Conservation (phyloP, 495 filamentous ascomycete genomes). For the Hapsidospora chrysogenum region DNA sequence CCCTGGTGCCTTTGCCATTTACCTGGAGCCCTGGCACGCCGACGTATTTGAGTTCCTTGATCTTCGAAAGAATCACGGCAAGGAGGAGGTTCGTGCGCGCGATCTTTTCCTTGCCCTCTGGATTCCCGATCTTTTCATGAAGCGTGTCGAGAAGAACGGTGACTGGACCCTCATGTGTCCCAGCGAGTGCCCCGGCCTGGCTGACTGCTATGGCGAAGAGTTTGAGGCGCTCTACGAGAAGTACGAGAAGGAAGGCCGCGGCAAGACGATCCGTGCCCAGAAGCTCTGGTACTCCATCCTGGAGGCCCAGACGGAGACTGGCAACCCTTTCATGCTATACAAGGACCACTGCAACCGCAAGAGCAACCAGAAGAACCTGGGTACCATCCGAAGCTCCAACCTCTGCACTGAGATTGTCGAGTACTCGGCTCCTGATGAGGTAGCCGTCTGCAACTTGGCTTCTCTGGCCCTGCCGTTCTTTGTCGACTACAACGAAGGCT, state of each 20-base stretch:
- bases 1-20: conserved; percentile 95
- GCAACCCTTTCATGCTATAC: conserved; percentile 98
- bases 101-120: conserved; percentile 96
- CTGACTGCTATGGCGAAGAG: conserved; percentile 93
- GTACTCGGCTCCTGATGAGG: conserved; percentile 92
- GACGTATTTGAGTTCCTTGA: conserved; percentile 97
- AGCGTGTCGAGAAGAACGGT: conserved; percentile 86
- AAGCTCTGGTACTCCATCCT: conserved; percentile 98
- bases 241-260: conserved; percentile 81
- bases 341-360: conserved; percentile 96
- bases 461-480: conserved; percentile 82
- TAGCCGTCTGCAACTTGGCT: conserved; percentile 95
- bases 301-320: conserved; percentile 95
- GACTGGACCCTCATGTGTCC: conserved; percentile 98
- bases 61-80: conserved; percentile 96
- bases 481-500: conserved; percentile 63
- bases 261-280: conserved; percentile 85
- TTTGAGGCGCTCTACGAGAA: conserved; percentile 89
- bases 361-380: conserved; percentile 99
- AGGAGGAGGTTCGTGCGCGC: conserved; percentile 91
- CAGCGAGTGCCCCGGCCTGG: conserved; percentile 83
- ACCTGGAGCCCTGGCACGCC: conserved; percentile 98
- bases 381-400: conserved; percentile 95
- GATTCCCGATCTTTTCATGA: conserved; percentile 99
- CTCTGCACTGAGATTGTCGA: conserved; percentile 97